These are phyloP conservation scores for Pythium phragmiticola DNA, from an alignment of 352 stramenopile genomes.

Conservation along the genomic window DNA sequence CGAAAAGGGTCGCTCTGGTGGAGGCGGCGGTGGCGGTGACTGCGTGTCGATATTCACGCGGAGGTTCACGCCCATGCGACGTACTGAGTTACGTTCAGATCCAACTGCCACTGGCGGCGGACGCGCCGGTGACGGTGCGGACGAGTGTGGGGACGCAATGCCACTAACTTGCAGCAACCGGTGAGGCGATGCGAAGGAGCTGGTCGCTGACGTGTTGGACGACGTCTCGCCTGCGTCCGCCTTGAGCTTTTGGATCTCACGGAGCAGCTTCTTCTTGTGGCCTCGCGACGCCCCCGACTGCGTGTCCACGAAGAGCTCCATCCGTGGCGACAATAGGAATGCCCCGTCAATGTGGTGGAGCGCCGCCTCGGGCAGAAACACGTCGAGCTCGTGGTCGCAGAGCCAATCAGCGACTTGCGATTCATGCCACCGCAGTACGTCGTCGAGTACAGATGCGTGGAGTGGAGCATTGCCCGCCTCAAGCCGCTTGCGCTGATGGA, in stretches of 20 bases:
- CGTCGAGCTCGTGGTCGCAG: slow-evolving; percentile 47
- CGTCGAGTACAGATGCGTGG: not conserved
- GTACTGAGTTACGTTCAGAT: slow-evolving; percentile 30
- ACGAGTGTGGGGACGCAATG: slow-evolving; percentile 17
- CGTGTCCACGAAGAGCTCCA: slow-evolving; percentile 59
- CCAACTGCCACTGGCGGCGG: not conserved
- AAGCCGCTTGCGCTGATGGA: slow-evolving; percentile 48
- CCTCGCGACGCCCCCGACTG: slow-evolving; percentile 50
- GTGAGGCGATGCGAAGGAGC: slow-evolving; percentile 11
- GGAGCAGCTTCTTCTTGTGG: slow-evolving; percentile 77
- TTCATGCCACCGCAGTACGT: slow-evolving; percentile 15
- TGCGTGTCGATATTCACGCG: slow-evolving; percentile 51
- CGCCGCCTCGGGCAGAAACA: slow-evolving; percentile 51
- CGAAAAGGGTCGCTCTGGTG: slow-evolving; percentile 34
- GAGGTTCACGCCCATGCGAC: slow-evolving; percentile 50
- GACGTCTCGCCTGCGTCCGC: slow-evolving; percentile 14
- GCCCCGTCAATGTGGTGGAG: slow-evolving; percentile 47
- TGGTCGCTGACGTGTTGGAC: slow-evolving; percentile 1
- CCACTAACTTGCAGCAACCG: slow-evolving; percentile 3
- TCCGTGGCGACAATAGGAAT: slow-evolving; percentile 37
- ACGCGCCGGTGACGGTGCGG: not conserved
- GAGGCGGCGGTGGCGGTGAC: slow-evolving; percentile 1
- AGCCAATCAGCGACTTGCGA: slow-evolving; percentile 63
- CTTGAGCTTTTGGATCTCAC: slow-evolving; percentile 78
- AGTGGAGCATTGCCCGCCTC: not conserved